Evolutionary conservation across 257 asterid genomes (phyloP).

Genomic region (Apocynum venetum): DNA sequence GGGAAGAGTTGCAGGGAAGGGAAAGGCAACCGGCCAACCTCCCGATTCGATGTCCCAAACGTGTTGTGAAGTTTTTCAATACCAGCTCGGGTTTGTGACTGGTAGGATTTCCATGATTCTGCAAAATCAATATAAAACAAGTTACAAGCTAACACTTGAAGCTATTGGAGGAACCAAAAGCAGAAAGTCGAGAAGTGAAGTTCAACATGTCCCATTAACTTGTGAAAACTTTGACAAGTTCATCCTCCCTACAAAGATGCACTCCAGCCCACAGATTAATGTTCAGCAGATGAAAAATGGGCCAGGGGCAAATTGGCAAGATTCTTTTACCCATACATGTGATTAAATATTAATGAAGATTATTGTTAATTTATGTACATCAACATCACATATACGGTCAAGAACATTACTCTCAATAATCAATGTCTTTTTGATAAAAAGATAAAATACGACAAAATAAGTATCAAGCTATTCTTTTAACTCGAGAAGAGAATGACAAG

Average conservation of each 20-base stretch:
- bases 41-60: constrained; percentile 93
- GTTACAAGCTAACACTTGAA: background rate
- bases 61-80: constrained; percentile 81
- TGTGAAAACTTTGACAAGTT: background rate
- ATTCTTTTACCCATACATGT: background rate
- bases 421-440: background rate
- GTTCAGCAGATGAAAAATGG: background rate
- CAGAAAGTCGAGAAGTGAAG: background rate
- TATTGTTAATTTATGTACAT: background rate
- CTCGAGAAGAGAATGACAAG: background rate
- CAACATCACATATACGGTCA: background rate
- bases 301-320: background rate
- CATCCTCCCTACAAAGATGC: background rate
- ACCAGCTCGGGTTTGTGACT: constrained; percentile 85
- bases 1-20: background rate
- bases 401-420: background rate
- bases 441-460: background rate
- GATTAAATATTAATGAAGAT: background rate
- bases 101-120: constrained; percentile 98
- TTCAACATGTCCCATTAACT: background rate
- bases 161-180: background rate
- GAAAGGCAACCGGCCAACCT: constrained; percentile 39
- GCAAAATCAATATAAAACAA: constrained; percentile 23
- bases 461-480: background rate
- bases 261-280: background rate